Evolutionary conservation across 352 stramenopile genomes (phyloP), one percentile per base, ranked within the genome.

Genomic region (Globisporangium uncinulatum): DNA sequence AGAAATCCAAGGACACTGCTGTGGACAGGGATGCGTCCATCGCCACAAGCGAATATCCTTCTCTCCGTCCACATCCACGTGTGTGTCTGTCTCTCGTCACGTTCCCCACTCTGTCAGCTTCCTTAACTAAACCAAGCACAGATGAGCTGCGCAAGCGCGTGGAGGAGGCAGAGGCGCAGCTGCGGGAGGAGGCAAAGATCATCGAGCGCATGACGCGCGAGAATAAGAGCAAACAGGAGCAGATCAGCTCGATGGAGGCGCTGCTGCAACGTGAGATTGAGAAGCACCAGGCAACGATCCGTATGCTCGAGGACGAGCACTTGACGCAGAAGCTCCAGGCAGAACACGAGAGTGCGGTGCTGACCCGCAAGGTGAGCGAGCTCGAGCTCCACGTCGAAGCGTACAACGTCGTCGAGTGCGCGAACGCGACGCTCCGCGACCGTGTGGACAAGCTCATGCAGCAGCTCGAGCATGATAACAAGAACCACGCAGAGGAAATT

Each of bases 121-220:
- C 65, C 65, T 73, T 75, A 50, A 75, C 68, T 57, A 36, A 45
- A 34, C 19, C 36, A 21, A 7, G 20, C 47, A 86, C 73, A 52
- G 78, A 89, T 67, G 80, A 90, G 54, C 71, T 90, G 58, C 75
- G 69, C 44, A 85, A 83, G 46, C 70, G 80, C 19, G 73, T 90
- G 2, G 78, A 90, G 44, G 80, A 90, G 20, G 80, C 80, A 7
- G 80, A 90, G 48, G 77, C 80, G 29, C 78, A 89, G 62, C 59
- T 90, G 24, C 78, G 80, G 41, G 80, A 90, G 56, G 80, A 90
- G 54, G 80, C 76, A 59, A 90, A 90, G 62, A 84, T 90, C 63
- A 90, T 90, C 49, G 80, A 90, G 57, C 76, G 80, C 63, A 84
- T 88, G 73, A 90, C 75, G 29, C 75, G 80, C 19, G 80, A 90